Conservation (phyloP, 2,329 filamentous ascomycete species). For the Talaromyces sp. region DNA sequence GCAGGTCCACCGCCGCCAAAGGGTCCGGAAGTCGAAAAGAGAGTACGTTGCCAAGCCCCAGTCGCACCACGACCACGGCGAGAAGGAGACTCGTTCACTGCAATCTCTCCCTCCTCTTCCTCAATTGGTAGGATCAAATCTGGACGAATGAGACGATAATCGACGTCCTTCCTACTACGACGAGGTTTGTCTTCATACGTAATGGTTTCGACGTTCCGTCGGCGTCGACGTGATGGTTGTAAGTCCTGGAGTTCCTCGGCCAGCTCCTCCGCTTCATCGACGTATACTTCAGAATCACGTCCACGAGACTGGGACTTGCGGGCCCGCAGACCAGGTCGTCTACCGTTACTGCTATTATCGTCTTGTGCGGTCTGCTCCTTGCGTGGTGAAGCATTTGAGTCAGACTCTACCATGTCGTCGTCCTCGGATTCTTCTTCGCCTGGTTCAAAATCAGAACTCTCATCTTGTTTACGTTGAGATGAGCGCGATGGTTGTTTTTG, state of each 20-base stretch:
- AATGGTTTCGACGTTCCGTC: conserved; percentile 30
- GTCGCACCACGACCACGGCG: conserved; percentile 62
- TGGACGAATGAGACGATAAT: conserved; percentile 82
- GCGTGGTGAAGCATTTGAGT: conserved; percentile 43
- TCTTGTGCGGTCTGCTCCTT: conserved; percentile 47
- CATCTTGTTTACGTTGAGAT: conserved; percentile 50
- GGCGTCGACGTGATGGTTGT: conserved; percentile 41
- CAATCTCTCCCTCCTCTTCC: conserved; percentile 62
- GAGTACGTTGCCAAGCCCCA: conserved; percentile 67
- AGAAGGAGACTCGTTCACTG: conserved; percentile 63
- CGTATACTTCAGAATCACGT: conserved; percentile 45
- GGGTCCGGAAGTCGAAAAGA: conserved; percentile 87
- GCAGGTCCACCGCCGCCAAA: conserved; percentile 78
- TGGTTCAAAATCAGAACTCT: conserved; percentile 64
- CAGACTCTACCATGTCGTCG: conserved; percentile 53
- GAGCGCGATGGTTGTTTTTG: conserved; percentile 41
- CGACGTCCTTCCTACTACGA: conserved; percentile 63
- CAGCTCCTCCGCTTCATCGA: conserved; percentile 54
- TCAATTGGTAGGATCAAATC: conserved; percentile 69
- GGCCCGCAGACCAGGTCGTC: conserved; percentile 53
- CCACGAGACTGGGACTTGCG: conserved; percentile 47
- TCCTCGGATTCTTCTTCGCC: conserved; percentile 54
- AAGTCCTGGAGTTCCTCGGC: conserved; percentile 58
- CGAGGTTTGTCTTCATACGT: conserved; percentile 48
- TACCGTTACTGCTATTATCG: conserved; percentile 46